These are phyloP conservation scores for Epipyxis sp. DNA, from an alignment of 108 stramenopile species.

Conservation along the genomic window DNA sequence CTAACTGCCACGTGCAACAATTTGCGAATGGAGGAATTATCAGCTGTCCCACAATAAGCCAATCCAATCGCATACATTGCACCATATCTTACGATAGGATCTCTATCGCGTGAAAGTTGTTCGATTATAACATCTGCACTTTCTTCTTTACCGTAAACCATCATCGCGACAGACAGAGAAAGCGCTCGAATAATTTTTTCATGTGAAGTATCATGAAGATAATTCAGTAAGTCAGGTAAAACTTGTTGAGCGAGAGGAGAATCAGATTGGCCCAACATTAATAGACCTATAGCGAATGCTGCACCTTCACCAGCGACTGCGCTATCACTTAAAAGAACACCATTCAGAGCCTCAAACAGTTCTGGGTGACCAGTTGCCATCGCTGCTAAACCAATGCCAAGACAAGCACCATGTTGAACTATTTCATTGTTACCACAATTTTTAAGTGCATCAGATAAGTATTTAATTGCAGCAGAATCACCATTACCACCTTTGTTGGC, in stretches of 20 bases:
- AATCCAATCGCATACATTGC: constrained; percentile 93
- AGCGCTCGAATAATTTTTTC: constrained; percentile 98
- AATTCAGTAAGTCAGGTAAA: constrained; percentile 81
- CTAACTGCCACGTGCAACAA: constrained; percentile 95
- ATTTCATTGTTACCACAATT: constrained; percentile 75
- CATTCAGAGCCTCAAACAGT: constrained; percentile 81
- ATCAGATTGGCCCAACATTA: constrained; percentile 84
- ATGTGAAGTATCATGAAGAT: constrained; percentile 91
- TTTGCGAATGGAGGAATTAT: constrained; percentile 90
- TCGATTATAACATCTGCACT: constrained; percentile 90
- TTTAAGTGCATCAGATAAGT: constrained; percentile 46
- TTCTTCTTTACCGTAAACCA: constrained; percentile 88
- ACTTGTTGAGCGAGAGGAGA: constrained; percentile 57
- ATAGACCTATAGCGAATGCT: constrained; percentile 94
- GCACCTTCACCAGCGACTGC: constrained; percentile 98
- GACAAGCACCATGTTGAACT: constrained; percentile 92
- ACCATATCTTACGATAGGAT: constrained; percentile 95
- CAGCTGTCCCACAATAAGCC: constrained; percentile 93
- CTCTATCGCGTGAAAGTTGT: constrained; percentile 86
- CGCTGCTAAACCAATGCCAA: constrained; percentile 94
- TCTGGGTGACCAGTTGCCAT: constrained; percentile 80
- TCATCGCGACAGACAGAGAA: constrained; percentile 87
- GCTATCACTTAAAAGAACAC: constrained; percentile 86
- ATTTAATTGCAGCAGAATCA: constrained; percentile 36
- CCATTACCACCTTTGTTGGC: constrained; percentile 76